A percentile compares a stretch with the other conserved stretches of the same genome.
phyloP scores from a whole-genome alignment of 2,329 filamentous ascomycete species.

The Phaeosphaeria sp. region DNA sequence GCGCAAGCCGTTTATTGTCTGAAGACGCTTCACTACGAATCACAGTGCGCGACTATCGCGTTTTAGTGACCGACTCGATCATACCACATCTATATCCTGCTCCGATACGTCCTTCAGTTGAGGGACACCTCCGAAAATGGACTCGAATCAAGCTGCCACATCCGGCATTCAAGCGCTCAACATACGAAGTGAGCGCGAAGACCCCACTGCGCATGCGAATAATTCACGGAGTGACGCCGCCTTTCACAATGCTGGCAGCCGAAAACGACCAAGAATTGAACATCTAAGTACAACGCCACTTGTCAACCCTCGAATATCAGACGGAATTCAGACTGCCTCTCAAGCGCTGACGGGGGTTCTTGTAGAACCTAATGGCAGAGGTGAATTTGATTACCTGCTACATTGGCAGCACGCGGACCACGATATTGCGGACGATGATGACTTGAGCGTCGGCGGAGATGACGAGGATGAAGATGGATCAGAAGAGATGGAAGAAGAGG shows the following conservation, averaged over 20 bases:
- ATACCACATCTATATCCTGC: too few relatives aligned
- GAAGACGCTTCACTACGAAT: neutral
- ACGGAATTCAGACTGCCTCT: neutral
- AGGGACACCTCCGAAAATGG: neutral
- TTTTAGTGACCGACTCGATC: too few relatives aligned
- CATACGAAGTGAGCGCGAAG: neutral
- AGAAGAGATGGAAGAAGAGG: constrained; percentile 8
- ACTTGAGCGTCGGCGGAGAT: neutral
- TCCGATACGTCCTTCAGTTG: neutral
- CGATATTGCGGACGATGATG: neutral
- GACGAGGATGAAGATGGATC: neutral
- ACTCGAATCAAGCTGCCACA: neutral
- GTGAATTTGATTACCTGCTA: constrained; percentile 40
- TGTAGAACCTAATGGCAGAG: neutral
- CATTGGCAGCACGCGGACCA: constrained; percentile 13
- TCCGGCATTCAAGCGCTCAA: neutral
- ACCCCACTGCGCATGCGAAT: neutral
- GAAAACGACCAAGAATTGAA: neutral
- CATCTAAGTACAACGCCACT: neutral
- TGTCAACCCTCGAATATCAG: neutral
- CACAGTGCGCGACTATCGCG: too few relatives aligned
- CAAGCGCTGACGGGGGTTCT: neutral
- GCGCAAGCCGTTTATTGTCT: neutral
- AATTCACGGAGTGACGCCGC: neutral
- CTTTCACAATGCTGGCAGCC: neutral